Percentiles rank a stretch among this genome's conserved stretches.
Conservation (phyloP, 352 stramenopile species). For the Saprolegnia diclina region DNA sequence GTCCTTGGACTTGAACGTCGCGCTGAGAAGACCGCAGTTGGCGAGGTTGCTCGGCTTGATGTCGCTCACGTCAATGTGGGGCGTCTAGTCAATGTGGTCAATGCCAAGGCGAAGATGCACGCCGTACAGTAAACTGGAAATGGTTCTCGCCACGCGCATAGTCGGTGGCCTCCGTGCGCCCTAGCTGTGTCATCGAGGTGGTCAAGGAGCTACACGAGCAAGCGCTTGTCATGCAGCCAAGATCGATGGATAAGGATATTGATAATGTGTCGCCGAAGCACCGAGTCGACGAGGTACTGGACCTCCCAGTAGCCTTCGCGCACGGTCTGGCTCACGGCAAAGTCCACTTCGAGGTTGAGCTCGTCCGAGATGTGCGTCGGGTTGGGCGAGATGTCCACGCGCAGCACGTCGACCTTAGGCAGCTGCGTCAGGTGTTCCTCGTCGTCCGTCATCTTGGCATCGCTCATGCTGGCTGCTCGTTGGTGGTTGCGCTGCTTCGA, state of each 20-base stretch:
- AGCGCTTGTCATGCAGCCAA: background rate
- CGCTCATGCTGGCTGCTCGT: conserved; percentile 45
- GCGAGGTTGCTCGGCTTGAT: conserved; percentile 80
- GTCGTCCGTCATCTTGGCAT: conserved; percentile 47
- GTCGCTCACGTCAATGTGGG: conserved; percentile 58
- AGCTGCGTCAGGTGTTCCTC: conserved; percentile 46
- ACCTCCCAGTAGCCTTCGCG: conserved; percentile 67
- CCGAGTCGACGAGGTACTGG: conserved; percentile 81
- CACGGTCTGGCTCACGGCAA: conserved; percentile 58
- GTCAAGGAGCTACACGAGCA: conserved; percentile 34
- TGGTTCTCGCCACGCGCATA: conserved; percentile 67
- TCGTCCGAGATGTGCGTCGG: conserved; percentile 64
- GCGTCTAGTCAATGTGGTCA: conserved; percentile 31
- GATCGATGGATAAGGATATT: conserved; percentile 54
- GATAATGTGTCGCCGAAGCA: conserved; percentile 81
- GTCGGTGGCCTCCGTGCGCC: conserved; percentile 51
- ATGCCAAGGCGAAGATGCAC: conserved; percentile 5
- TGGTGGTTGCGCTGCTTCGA: conserved; percentile 3
- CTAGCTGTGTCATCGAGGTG: conserved; percentile 48
- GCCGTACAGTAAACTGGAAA: conserved; percentile 79
- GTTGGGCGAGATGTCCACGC: conserved; percentile 81
- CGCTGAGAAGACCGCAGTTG: conserved; percentile 83
- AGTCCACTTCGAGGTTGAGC: conserved; percentile 78
- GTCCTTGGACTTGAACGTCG: conserved; percentile 64
- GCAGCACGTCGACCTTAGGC: conserved; percentile 54